Evolutionary conservation across 306 rosid genomes (phyloP), one percentile per base, ranked within the genome.

Genomic region (Alnus glutinosa): DNA sequence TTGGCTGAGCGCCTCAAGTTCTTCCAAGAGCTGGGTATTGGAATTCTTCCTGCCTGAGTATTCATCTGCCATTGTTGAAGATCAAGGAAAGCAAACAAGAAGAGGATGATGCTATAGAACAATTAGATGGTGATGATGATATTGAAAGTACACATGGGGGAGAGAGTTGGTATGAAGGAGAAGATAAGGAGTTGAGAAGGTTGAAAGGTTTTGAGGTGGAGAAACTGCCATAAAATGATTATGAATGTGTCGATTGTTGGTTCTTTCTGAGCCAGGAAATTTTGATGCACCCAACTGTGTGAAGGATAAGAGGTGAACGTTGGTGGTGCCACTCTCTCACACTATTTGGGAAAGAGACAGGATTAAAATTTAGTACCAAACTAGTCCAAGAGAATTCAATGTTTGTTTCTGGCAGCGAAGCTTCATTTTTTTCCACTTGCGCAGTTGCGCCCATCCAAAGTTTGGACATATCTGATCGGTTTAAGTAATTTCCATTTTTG

Each of bases 1-100:
- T 81, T 91, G 92, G 51, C 98, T 93, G 7, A 96, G 92, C 11
- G 91, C 88, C 81, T 96, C 97, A 0, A 96, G 89, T 51, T 96
- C 99, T 49, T 96, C 89, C 19, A 93, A 87, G 19, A 96, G 85
- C 81, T 87, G 94, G 28, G 93, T 81, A 77, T 88, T 90, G 78
- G 97, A 82, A 54, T 88, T 85, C 81, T 81, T 86, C 83, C 81
- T 73, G 69, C 81, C 39, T 28, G 89, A 32, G 59, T 64, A 30
- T 52, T 86, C 90, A 51, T 82, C 71, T 28, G 89, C 97, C 98
- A 94, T 89, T 74, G 47, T 55, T 75, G 78, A 55, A 55, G 67
- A 47, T 63, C 34, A 48, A 49, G 37, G 71, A 50, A 42, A 47
- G 5, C 49, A 42, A 75, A 55, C 67, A 19, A 18, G 78, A 18